A percentile compares a stretch with the other conserved stretches of the same genome.
Evolutionary conservation across 2,329 filamentous ascomycete genomes (phyloP).

Genomic region (Colletotrichum navitas): DNA sequence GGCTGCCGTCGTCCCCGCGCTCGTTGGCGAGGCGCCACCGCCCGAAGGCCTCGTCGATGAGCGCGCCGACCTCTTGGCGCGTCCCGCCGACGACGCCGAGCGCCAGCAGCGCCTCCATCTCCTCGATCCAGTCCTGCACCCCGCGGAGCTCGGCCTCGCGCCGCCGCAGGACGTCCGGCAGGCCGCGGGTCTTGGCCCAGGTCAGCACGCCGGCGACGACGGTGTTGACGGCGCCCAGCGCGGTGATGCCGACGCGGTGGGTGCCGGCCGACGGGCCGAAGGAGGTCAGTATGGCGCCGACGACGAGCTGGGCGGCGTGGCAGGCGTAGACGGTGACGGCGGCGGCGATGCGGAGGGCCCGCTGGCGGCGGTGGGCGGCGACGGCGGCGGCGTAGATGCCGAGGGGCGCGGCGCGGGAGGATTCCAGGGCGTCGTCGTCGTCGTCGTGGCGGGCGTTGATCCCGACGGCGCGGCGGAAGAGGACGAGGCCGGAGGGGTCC

Average conservation of each 20-base stretch:
- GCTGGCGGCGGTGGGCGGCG: constrained; percentile 48
- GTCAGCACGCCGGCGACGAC: constrained; percentile 72
- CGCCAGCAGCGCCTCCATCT: constrained; percentile 60
- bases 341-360: constrained; percentile 51
- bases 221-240: constrained; percentile 73
- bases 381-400: constrained; percentile 59
- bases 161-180: constrained; percentile 61
- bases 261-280: constrained; percentile 60
- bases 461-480: constrained; percentile 59
- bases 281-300: constrained; percentile 61
- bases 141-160: constrained; percentile 61
- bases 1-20: constrained; percentile 57
- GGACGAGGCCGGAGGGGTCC: constrained; percentile 54
- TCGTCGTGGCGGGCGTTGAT: constrained; percentile 53
- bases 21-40: constrained; percentile 59
- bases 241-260: constrained; percentile 65
- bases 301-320: constrained; percentile 60
- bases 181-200: constrained; percentile 63
- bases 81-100: constrained; percentile 58
- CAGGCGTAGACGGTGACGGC: constrained; percentile 56
- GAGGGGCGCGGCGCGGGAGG: constrained; percentile 50
- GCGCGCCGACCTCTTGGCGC: constrained; percentile 56
- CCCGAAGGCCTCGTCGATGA: constrained; percentile 58
- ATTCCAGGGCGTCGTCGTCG: constrained; percentile 49
- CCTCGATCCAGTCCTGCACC: constrained; percentile 67